These are phyloP conservation scores for Termitomyces sp. DNA, from an alignment of 768 basidiomycete species.

Conservation along the genomic window DNA sequence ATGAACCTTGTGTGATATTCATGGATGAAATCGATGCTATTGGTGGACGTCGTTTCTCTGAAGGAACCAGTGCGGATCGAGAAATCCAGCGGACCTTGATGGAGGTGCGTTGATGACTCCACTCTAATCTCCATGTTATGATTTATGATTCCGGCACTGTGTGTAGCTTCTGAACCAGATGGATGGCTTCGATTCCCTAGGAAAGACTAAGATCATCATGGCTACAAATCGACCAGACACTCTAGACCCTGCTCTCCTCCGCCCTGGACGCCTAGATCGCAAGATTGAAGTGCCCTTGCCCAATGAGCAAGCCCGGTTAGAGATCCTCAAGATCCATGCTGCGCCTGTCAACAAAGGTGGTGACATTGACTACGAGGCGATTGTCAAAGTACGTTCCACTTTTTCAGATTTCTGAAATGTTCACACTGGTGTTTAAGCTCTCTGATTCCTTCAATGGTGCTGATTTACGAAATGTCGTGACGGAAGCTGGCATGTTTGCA, in stretches of 20 bases:
- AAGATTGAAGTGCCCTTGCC: conserved; percentile 98
- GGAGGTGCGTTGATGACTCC: conserved; percentile 52
- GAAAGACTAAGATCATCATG: conserved; percentile 96
- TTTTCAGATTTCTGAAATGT: background rate
- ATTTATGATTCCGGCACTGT: background rate
- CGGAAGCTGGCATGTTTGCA: conserved; percentile 97
- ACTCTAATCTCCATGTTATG: background rate
- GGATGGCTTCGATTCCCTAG: conserved; percentile 98
- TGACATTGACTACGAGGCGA: conserved; percentile 96
- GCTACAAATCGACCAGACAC: conserved; percentile 99
- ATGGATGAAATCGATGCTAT: conserved; percentile 99
- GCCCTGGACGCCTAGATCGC: conserved; percentile 92
- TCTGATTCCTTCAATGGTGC: conserved; percentile 96
- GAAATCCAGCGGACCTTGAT: conserved; percentile 98
- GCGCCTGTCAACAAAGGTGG: conserved; percentile 91
- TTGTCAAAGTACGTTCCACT: conserved; percentile 74
- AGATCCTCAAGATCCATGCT: conserved; percentile 97
- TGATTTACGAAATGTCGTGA: conserved; percentile 91
- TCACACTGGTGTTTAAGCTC: conserved; percentile 39
- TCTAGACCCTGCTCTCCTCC: conserved; percentile 92
- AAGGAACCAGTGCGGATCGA: conserved; percentile 96
- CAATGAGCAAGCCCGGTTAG: conserved; percentile 93
- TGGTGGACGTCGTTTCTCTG: conserved; percentile 82
- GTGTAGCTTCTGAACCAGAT: conserved; percentile 96
- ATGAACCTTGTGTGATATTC: conserved; percentile 98